Evolutionary conservation across 345 rosid species (phyloP), one percentile per base, ranked within the genome.

Genomic region (Murraya koenigii): DNA sequence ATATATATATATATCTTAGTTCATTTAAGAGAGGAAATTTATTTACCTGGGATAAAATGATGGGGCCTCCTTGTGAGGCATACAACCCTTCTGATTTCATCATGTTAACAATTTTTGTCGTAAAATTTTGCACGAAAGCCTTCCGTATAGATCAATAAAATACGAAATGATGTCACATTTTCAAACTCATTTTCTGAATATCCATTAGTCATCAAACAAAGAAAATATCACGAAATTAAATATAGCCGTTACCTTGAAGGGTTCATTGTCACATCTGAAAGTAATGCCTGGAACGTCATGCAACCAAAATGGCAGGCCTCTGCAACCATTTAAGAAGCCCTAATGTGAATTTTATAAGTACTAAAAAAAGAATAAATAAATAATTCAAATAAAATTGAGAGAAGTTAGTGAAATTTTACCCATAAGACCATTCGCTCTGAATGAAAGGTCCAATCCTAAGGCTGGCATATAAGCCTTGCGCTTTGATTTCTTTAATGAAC

Each of bases 381-480:
- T 44, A 44, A 44, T 44, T 44, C 49, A 44, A 44, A 44, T 44
- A 13, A 44, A 44, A 17, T 44, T 13, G 49, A 14, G n/a, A 44
- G 5, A 36, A 6, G 66, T 13, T 3, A 25, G 23, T 33, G 20
- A 6, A 49, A 20, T 22, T 22, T 44, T 63, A 88, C 89, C 90
- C 90, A 25, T 82, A 84, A 73, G 77, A 71, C 90, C 90, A 88
- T 78, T 88, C 89, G 1, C 79, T 60, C 23, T 84, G 80, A 32
- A 86, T 80, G 9, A 80, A 88, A 8, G 90, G 90, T 22, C 90
- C 87, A n/a, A 88, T 84, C 61, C 90, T 81, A 13, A 88, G 86
- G 76, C 80, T 80, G 52, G 69, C 86, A 59, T 84, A 86, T 56
- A 86, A 82, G 41, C 90, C 90, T 23, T 80, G 83, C 33, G 77